Conservation (phyloP, 164 flowering plant species). For the Vitis rupestris region DNA sequence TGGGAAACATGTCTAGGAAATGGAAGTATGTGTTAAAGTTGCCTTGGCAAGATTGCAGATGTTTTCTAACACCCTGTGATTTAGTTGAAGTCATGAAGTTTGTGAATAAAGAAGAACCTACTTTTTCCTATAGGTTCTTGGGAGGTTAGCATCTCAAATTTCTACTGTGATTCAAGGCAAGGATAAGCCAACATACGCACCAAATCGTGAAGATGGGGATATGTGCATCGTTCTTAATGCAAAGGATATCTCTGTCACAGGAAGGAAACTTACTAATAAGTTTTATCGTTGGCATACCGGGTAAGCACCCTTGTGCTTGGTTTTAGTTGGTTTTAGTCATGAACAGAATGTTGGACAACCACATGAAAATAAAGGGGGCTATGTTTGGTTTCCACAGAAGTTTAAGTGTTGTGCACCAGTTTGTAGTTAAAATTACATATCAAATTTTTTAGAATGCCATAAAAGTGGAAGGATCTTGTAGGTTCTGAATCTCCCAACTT, state of each 20-base stretch:
- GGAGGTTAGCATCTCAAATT: conserved; percentile 88
- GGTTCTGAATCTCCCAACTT: too few relatives aligned
- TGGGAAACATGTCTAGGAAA: neutral
- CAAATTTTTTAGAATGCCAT: too few relatives aligned
- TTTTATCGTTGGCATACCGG: conserved; percentile 90
- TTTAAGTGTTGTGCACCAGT: too few relatives aligned
- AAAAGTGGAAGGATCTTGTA: too few relatives aligned
- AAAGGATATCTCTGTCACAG: conserved; percentile 80
- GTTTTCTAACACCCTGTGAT: neutral
- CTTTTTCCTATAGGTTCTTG: conserved; percentile 55
- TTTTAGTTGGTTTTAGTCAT: neutral
- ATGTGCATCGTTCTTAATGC: conserved; percentile 95
- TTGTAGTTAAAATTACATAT: too few relatives aligned
- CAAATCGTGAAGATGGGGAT: conserved; percentile 91
- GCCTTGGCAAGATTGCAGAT: too few relatives aligned
- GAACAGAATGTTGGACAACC: too few relatives aligned
- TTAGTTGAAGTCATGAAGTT: too few relatives aligned
- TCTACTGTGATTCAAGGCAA: conserved; percentile 89
- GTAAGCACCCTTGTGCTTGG: conserved; percentile 34
- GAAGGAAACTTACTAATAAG: conserved; percentile 83
- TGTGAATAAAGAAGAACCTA: neutral
- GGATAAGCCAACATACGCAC: conserved; percentile 88
- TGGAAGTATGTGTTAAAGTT: too few relatives aligned
- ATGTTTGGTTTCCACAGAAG: too few relatives aligned
- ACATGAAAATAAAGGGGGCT: too few relatives aligned